Percentiles rank a stretch among this genome's conserved stretches.
These are phyloP conservation scores for Biancaea sappan DNA, from an alignment of 306 rosid species.

Conservation along the genomic window DNA sequence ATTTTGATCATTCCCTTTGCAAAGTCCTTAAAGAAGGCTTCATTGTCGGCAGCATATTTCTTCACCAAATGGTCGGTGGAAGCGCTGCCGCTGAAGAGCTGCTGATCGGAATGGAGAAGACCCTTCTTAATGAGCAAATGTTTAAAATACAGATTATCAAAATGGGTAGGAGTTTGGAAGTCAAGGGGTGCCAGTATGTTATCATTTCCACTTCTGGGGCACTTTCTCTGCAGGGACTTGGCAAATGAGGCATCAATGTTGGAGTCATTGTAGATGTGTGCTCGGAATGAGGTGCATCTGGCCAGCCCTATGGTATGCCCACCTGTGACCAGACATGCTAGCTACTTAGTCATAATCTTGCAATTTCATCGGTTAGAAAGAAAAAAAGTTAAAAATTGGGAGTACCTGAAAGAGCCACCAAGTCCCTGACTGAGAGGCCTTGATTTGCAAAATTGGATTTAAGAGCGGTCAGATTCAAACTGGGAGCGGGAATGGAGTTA, in stretches of 20 bases:
- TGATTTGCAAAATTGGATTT: slow-evolving; percentile 44
- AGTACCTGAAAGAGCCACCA: slow-evolving; percentile 68
- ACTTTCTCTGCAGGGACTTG: slow-evolving; percentile 41
- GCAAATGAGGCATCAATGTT: slow-evolving; percentile 52
- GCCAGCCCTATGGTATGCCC: slow-evolving; percentile 63
- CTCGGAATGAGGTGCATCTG: slow-evolving; percentile 45
- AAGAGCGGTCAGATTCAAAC: slow-evolving; percentile 27
- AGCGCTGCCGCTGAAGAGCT: slow-evolving; percentile 43
- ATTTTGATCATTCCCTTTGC: slow-evolving; percentile 52
- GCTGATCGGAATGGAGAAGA: slow-evolving; percentile 69
- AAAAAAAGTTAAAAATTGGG: no score
- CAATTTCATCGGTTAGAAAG: no score
- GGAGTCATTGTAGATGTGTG: slow-evolving; percentile 58
- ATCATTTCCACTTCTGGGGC: slow-evolving; percentile 55
- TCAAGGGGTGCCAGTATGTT: slow-evolving; percentile 42
- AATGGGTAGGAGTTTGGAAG: slow-evolving; percentile 51
- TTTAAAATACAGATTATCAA: slow-evolving; percentile 54
- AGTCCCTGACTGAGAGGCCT: slow-evolving; percentile 48
- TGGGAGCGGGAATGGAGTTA: slow-evolving; percentile 44
- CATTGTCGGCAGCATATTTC: slow-evolving; percentile 36
- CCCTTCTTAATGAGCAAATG: slow-evolving; percentile 44
- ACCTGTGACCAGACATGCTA: slow-evolving; percentile 39
- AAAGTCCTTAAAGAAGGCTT: slow-evolving; percentile 45
- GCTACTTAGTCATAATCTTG: not conserved
- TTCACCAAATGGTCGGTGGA: slow-evolving; percentile 45